A percentile compares a stretch with the other conserved stretches of the same genome.
Conservation (phyloP, 805 yeast genomes). For the Sugiyamaella americana region DNA sequence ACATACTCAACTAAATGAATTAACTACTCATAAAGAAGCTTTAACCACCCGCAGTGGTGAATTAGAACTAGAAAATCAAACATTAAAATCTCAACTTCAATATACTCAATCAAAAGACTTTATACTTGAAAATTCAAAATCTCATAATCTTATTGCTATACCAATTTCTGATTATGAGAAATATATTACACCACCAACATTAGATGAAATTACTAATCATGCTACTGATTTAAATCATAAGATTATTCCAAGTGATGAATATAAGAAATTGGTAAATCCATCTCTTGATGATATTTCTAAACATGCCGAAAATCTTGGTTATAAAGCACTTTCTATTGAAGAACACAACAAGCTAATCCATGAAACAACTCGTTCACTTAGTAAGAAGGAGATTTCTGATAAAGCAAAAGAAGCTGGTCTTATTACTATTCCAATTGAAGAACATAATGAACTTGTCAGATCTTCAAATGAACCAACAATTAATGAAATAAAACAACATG, state of each 20-base stretch:
- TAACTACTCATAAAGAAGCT: no score
- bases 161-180: slow-evolving; percentile 14
- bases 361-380: background rate
- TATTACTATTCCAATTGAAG: slow-evolving; percentile 23
- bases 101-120: slow-evolving; percentile 5
- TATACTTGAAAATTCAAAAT: slow-evolving; percentile 16
- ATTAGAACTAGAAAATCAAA: no score
- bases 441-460: slow-evolving; percentile 20
- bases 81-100: no score
- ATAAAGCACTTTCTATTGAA: slow-evolving; percentile 60
- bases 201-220: slow-evolving; percentile 1
- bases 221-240: slow-evolving; percentile 14
- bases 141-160: slow-evolving; percentile 26
- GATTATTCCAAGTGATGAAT: slow-evolving; percentile 14
- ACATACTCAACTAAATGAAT: no score
- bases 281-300: slow-evolving; percentile 15
- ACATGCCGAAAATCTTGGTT: slow-evolving; percentile 26
- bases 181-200: slow-evolving; percentile 1
- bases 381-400: slow-evolving; percentile 11
- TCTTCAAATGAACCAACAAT: slow-evolving; percentile 26
- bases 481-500: slow-evolving; percentile 7
- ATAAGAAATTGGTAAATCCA: slow-evolving; percentile 4
- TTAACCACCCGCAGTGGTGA: background rate
- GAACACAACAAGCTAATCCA: slow-evolving; percentile 62
- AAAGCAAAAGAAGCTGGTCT: slow-evolving; percentile 24